phyloP scores from a whole-genome alignment of 2,329 filamentous ascomycete genomes.

The Aspergillus floridensis region DNA sequence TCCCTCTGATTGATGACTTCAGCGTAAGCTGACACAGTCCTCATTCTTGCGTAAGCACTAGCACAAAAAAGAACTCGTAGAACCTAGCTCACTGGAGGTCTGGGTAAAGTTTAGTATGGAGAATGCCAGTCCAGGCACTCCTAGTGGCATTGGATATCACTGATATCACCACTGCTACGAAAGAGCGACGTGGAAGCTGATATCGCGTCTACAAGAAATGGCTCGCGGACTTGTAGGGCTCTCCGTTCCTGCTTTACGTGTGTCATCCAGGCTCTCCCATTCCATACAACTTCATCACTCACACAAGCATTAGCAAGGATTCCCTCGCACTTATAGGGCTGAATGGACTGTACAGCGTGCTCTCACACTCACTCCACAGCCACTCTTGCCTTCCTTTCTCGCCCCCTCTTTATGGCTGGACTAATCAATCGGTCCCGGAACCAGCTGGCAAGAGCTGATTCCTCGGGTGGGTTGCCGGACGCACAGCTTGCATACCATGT shows the following conservation, averaged over 20 bases:
- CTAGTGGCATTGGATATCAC: too few relatives aligned
- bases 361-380: background rate
- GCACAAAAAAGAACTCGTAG: background rate
- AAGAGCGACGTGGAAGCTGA: conserved; percentile 57
- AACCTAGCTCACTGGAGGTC: conserved; percentile 47
- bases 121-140: too few relatives aligned
- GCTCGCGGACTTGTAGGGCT: too few relatives aligned
- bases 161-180: too few relatives aligned
- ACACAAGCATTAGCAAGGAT: background rate
- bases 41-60: background rate
- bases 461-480: conserved; percentile 1
- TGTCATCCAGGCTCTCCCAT: background rate
- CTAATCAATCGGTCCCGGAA: background rate
- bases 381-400: background rate
- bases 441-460: conserved; percentile 14
- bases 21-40: background rate
- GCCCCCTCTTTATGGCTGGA: background rate
- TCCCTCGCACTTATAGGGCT: background rate
- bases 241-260: background rate
- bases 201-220: too few relatives aligned
- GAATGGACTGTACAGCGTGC: background rate
- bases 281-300: background rate
- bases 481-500: background rate
- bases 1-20: background rate
- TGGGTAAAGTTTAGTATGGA: conserved; percentile 58